phyloP scores from a whole-genome alignment of 768 basidiomycete species.

The Russula sp. region DNA sequence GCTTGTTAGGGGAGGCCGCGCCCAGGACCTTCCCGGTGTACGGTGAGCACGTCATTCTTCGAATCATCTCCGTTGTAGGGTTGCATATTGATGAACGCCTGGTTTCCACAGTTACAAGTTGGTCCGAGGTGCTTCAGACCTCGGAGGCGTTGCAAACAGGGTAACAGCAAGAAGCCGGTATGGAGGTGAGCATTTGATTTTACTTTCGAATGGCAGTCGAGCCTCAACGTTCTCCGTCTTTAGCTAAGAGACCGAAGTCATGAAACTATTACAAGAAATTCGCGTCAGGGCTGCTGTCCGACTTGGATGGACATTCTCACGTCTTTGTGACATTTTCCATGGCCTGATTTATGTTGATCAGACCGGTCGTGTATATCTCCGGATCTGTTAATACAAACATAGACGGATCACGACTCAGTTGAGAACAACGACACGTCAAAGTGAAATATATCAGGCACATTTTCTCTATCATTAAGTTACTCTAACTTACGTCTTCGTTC shows the following conservation, averaged over 20 bases:
- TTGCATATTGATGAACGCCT: not conserved
- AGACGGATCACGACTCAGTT: not conserved
- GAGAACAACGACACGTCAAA: slow-evolving; percentile 1
- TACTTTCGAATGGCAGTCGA: not conserved
- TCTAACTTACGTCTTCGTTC: not conserved
- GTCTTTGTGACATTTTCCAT: not conserved
- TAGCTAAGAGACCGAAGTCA: slow-evolving; percentile 26
- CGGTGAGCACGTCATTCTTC: slow-evolving; percentile 52
- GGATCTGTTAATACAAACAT: slow-evolving; percentile 7
- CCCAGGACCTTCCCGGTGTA: slow-evolving; percentile 97
- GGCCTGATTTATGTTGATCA: not conserved
- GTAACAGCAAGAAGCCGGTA: slow-evolving; percentile 84
- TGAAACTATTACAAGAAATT: slow-evolving; percentile 7
- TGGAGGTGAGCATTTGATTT: slow-evolving; percentile 56
- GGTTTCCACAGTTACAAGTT: slow-evolving; percentile 75
- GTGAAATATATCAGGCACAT: not conserved
- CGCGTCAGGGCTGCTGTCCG: slow-evolving; percentile 7
- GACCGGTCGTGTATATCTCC: slow-evolving; percentile 5
- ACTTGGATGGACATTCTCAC: not conserved
- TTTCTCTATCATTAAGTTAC: not conserved
- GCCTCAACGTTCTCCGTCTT: not conserved
- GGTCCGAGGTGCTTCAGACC: slow-evolving; percentile 88
- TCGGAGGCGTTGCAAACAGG: slow-evolving; percentile 85
- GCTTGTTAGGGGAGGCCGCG: slow-evolving; percentile 88
- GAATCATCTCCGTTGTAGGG: not conserved